Evolutionary conservation across 108 stramenopile genomes (phyloP).

Genomic region (Cyclotella baltica): DNA sequence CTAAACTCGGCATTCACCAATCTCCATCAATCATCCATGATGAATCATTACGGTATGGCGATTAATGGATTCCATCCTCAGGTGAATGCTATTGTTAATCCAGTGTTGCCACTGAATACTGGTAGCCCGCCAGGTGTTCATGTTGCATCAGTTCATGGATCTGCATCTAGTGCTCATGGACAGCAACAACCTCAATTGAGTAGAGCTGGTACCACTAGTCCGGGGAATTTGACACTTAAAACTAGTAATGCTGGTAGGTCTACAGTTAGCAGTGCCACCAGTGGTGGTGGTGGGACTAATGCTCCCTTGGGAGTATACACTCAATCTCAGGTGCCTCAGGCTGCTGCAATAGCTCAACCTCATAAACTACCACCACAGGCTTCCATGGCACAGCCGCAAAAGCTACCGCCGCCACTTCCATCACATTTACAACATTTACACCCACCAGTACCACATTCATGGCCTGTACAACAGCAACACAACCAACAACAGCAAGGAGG

Average conservation of each 20-base stretch:
- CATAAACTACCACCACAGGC: no score
- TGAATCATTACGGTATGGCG: constrained; percentile 68
- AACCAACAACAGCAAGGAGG: no score
- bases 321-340: no score
- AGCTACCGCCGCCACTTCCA: not conserved
- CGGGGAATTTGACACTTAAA: constrained; percentile 11
- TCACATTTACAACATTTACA: not conserved
- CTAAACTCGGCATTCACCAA: constrained; percentile 8
- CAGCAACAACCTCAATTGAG: no score
- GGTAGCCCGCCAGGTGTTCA: not conserved
- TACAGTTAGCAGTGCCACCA: not conserved
- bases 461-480: constrained; percentile 20
- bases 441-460: not conserved
- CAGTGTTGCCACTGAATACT: constrained; percentile 27
- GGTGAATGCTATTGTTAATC: constrained; percentile 53
- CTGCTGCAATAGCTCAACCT: no score
- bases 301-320: not conserved
- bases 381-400: not conserved
- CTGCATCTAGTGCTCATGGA: no score
- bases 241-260: constrained; percentile 7
- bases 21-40: not conserved
- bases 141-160: not conserved
- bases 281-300: no score
- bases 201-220: constrained; percentile 4
- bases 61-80: constrained; percentile 84